A percentile compares a stretch with the other conserved stretches of the same genome.
Conservation (phyloP, 192 early-diverging fungal species). For the Chytriomyces sp. region DNA sequence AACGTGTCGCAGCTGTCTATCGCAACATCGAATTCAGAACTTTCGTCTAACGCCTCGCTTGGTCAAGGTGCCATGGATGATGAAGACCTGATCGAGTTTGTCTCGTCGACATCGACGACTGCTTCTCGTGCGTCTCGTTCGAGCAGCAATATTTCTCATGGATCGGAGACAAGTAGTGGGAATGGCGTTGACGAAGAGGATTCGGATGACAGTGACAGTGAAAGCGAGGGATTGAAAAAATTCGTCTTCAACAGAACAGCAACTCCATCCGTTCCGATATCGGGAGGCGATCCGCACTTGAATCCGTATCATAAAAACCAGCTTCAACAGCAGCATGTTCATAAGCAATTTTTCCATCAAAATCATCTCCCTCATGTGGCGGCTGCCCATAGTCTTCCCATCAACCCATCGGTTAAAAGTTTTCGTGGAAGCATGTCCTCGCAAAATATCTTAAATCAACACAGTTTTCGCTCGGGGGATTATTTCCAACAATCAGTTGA, state of each 20-base stretch:
- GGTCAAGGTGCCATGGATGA: not conserved
- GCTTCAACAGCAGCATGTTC: no score
- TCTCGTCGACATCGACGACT: not conserved
- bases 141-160: not conserved
- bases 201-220: constrained; percentile 9
- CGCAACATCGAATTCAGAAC: not conserved
- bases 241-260: constrained; percentile 11
- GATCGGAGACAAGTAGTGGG: not conserved
- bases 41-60: not conserved
- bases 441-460: no score
- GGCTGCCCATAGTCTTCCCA: not conserved
- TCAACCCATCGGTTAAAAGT: not conserved
- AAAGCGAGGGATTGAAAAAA: constrained; percentile 22
- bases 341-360: no score
- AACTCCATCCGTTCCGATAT: not conserved
- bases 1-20: not conserved
- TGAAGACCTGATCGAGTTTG: constrained; percentile 15
- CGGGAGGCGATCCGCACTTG: not conserved
- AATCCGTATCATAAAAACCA: no score
- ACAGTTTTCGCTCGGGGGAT: not conserved
- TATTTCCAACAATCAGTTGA: not conserved
- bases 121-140: not conserved
- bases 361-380: not conserved
- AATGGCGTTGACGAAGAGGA: constrained; percentile 30
- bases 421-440: not conserved